These are phyloP conservation scores for Stagonosporopsis vannaccii DNA, from an alignment of 2,329 filamentous ascomycete species.

Conservation along the genomic window DNA sequence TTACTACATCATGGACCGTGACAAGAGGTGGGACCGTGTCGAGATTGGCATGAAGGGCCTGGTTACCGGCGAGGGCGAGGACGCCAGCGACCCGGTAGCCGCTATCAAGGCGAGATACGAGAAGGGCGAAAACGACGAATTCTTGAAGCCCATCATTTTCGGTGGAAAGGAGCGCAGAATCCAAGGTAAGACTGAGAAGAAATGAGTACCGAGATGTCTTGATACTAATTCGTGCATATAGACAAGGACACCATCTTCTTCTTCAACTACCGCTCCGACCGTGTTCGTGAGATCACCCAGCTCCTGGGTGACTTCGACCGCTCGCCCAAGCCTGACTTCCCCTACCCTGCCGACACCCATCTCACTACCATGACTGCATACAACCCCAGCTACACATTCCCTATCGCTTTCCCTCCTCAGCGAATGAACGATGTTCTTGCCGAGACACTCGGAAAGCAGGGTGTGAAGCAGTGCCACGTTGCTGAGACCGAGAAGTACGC, in stretches of 20 bases:
- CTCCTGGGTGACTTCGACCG: slow-evolving; percentile 91
- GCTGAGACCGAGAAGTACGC: slow-evolving; percentile 99
- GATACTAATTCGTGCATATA: slow-evolving; percentile 49
- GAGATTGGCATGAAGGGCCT: slow-evolving; percentile 90
- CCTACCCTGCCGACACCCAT: slow-evolving; percentile 85
- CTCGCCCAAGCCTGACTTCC: slow-evolving; percentile 87
- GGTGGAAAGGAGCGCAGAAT: slow-evolving; percentile 86
- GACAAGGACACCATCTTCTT: slow-evolving; percentile 96
- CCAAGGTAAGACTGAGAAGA: slow-evolving; percentile 65
- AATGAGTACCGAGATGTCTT: slow-evolving; percentile 40
- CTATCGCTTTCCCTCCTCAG: slow-evolving; percentile 91
- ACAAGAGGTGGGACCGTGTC: slow-evolving; percentile 98
- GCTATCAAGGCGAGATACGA: slow-evolving; percentile 89
- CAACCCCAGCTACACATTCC: slow-evolving; percentile 93
- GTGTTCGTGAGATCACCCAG: slow-evolving; percentile 94
- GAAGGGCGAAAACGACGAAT: slow-evolving; percentile 91
- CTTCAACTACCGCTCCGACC: slow-evolving; percentile 99
- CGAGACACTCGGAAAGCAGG: slow-evolving; percentile 92
- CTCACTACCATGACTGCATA: slow-evolving; percentile 99
- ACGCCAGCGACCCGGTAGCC: slow-evolving; percentile 81
- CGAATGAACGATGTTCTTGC: slow-evolving; percentile 98
- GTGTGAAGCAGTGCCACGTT: slow-evolving; percentile 90
- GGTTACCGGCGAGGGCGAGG: slow-evolving; percentile 85
- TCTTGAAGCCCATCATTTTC: slow-evolving; percentile 96
- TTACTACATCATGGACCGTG: slow-evolving; percentile 99